Evolutionary conservation across 331 rosid genomes (phyloP), one percentile per base, ranked within the genome.

Genomic region (Erythrophleum ivorense): DNA sequence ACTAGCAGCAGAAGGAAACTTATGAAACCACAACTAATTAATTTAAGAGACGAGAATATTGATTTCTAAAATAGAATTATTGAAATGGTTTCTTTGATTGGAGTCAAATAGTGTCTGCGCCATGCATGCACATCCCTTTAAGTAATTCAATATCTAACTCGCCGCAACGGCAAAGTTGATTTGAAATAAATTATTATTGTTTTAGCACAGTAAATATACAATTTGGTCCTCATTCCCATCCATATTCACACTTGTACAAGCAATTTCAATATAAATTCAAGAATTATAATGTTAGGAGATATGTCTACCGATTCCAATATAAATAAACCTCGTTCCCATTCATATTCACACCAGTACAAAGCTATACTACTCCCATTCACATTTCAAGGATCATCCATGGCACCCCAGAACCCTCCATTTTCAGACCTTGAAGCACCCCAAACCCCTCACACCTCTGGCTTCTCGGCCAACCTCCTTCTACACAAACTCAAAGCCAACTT

Each of bases 401-500:
- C 84, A 33, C 40, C 83, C 34, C 86, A 86, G 78, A 78, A 78
- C 77, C 82, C 67, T 63, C 75, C 52, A 50, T 50, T 53, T n/a
- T 7, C 86, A 33, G 62, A 81, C 80, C 73, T 46, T 9, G 81
- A 80, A 75, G 74, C 73, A 53, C 41, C 33, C 53, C 81, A 83
- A 88, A 73, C 43, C 69, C 14, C 46, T 4, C 77, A 24, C 14
- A 3, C 18, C 3, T 9, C 38, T 78, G 5, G 69, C 36, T 79
- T 87, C 75, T 79, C 87, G 9, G 50, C 83, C 48, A 91, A 72
- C 14, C 3, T 13, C 7, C 0, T 87, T 7, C 24, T 73, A 2
- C 40, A 71, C 45, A 85, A 81, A 53, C 31, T 91, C 76, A 89
- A 85, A 85, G 10, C 58, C 80, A 94, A 94, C 80, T 86, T 94